Evolutionary conservation across 75 land plant genomes (phyloP).

Genomic region (Pinus albicaulis): DNA sequence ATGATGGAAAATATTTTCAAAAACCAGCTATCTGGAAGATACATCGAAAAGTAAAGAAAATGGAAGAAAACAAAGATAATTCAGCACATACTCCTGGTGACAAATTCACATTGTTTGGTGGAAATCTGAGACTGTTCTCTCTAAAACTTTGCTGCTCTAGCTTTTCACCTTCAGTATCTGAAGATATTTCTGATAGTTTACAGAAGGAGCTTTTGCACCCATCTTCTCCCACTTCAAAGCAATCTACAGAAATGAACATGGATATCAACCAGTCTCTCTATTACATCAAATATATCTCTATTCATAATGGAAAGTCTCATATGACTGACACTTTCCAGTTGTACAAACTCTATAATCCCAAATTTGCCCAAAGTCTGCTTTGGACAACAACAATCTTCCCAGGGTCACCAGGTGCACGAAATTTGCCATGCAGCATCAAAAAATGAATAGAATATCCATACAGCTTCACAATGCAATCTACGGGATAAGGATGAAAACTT

Average conservation of each 20-base stretch:
- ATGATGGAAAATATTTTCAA: not conserved
- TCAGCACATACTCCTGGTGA: conserved; percentile 31
- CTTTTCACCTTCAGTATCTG: conserved; percentile 49
- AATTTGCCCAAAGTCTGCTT: conserved; percentile 73
- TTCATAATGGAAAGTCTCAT: not conserved
- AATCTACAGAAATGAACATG: conserved; percentile 42
- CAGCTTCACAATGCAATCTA: not conserved
- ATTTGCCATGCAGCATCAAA: not conserved
- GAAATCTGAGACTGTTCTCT: not conserved
- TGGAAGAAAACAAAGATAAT: not conserved
- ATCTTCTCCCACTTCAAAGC: conserved; percentile 85
- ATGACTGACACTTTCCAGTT: conserved; percentile 85
- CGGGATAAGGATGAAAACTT: not conserved
- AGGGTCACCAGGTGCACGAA: conserved; percentile 97
- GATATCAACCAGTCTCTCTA: not conserved
- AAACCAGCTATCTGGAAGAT: not conserved
- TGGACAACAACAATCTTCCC: conserved; percentile 89
- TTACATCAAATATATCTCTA: not conserved
- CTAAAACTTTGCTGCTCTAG: conserved; percentile 15
- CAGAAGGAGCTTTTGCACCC: conserved; percentile 69
- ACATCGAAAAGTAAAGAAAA: not conserved
- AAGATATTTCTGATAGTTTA: conserved; percentile 68
- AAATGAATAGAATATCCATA: not conserved
- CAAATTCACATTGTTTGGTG: conserved; percentile 14
- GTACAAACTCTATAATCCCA: conserved; percentile 91